These are phyloP conservation scores for Geotrichum restrictum DNA, from an alignment of 1,139 yeast species.

Conservation along the genomic window DNA sequence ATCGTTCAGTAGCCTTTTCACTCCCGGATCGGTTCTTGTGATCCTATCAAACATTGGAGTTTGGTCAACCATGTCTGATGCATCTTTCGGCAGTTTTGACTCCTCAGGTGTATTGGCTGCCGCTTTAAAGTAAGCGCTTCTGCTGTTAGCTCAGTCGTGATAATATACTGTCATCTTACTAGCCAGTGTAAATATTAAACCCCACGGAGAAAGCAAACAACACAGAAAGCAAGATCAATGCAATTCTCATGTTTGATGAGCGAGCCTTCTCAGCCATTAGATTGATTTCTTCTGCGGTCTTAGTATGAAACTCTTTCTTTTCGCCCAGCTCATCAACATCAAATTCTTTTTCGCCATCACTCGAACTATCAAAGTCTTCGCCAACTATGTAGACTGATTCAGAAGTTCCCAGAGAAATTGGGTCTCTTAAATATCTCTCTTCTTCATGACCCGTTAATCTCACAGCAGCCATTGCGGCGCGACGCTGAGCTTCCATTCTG, in stretches of 20 bases:
- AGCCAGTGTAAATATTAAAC: conserved; percentile 14
- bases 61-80: not conserved
- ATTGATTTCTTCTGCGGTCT: not conserved
- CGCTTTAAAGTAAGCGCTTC: conserved; percentile 2
- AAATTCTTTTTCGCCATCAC: not conserved
- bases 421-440: not conserved
- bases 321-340: not conserved
- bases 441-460: not conserved
- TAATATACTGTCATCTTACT: conserved; percentile 1
- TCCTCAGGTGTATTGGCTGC: not conserved
- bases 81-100: not conserved
- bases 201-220: conserved; percentile 8
- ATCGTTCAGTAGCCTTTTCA: conserved; percentile 34
- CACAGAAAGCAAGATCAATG: not conserved
- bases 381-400: conserved; percentile 14
- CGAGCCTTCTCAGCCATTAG: not conserved
- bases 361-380: conserved; percentile 6
- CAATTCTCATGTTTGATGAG: not conserved
- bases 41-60: conserved; percentile 10
- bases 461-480: not conserved
- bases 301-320: not conserved
- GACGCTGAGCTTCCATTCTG: conserved; percentile 4
- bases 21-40: conserved; percentile 25
- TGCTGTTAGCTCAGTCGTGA: not conserved
- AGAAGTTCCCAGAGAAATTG: conserved; percentile 5